Percentiles rank a stretch among this genome's conserved stretches.
phyloP scores from a whole-genome alignment of 257 asterid genomes.

The Scutellaria galericulata region DNA sequence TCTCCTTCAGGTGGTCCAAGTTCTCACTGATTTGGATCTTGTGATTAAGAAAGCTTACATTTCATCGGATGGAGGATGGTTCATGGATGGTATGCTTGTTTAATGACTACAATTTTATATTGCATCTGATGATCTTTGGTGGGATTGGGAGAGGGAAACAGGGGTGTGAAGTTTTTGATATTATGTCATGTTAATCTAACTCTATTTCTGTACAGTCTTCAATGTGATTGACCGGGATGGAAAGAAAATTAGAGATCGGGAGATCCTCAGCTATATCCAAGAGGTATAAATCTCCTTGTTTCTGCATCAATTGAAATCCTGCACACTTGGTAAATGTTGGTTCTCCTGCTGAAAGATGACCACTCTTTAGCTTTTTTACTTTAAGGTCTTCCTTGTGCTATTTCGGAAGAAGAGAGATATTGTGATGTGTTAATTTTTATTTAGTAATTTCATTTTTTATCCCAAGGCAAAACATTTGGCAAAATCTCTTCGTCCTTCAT shows the following conservation, averaged over 20 bases:
- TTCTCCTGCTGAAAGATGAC: conserved; percentile 26
- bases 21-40: conserved; percentile 76
- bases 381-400: background rate
- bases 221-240: conserved; percentile 66
- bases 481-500: background rate
- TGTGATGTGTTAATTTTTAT: background rate
- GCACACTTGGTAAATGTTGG: background rate
- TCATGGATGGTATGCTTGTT: conserved; percentile 72
- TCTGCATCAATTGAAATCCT: background rate
- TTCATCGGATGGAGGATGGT: conserved; percentile 89
- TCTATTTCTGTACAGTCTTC: conserved; percentile 54
- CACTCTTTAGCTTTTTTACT: background rate
- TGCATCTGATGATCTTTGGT: conserved; percentile 13
- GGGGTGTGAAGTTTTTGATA: conserved; percentile 5
- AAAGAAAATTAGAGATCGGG: conserved; percentile 62
- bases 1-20: conserved; percentile 79
- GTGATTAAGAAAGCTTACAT: conserved; percentile 79
- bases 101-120: background rate
- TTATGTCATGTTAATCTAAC: conserved; percentile 13
- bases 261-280: conserved; percentile 59
- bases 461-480: background rate
- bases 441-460: background rate
- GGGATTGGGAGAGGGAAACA: background rate
- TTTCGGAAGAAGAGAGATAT: background rate
- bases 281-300: conserved; percentile 48